A percentile compares a stretch with the other conserved stretches of the same genome.
Conservation (phyloP, 306 rosid genomes). For the Vigna reflexopilosa region DNA sequence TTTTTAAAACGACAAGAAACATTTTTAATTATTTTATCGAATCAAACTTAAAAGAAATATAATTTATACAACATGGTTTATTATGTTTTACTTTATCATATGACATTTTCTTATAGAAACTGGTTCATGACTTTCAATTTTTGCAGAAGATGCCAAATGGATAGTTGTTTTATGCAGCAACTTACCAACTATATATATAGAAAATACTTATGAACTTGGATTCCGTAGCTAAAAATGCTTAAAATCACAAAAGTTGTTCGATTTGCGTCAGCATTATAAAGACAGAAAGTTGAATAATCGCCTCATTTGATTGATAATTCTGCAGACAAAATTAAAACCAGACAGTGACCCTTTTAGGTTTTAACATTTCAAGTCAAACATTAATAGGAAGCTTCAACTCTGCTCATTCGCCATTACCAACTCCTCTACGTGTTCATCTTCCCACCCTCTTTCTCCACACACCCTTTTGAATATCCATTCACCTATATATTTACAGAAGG, state of each 20-base stretch:
- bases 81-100: background rate
- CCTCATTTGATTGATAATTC: constrained; percentile 28
- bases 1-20: too few relatives aligned
- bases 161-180: background rate
- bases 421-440: constrained; percentile 32
- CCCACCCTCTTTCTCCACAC: constrained; percentile 23
- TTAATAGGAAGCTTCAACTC: constrained; percentile 40
- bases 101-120: background rate
- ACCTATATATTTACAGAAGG: constrained; percentile 20
- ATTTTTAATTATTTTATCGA: too few relatives aligned
- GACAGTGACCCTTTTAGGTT: constrained; percentile 26
- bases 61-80: too few relatives aligned
- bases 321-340: constrained; percentile 23
- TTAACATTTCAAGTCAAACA: constrained; percentile 50
- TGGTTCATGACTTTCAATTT: background rate
- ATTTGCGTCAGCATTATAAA: background rate
- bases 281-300: constrained; percentile 35
- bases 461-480: background rate
- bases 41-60: background rate
- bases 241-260: background rate
- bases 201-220: background rate
- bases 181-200: constrained; percentile 6
- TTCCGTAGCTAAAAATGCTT: background rate
- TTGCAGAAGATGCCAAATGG: background rate
- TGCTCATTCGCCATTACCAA: constrained; percentile 19